Conservation (phyloP, 1,139 yeast species). For the Scheffersomyces lignicola region DNA sequence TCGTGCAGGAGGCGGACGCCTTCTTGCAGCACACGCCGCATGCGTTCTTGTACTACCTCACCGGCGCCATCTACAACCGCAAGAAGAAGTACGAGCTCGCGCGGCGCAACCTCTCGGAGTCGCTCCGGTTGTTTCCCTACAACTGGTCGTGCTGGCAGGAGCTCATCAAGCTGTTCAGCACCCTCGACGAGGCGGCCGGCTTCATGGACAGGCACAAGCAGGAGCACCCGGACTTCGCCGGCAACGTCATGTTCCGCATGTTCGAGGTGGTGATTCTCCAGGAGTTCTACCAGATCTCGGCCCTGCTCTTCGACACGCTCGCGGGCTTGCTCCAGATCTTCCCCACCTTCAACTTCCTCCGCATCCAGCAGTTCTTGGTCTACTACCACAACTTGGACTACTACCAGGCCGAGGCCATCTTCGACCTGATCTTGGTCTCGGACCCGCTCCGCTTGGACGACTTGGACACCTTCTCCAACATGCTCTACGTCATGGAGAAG, state of each 20-base stretch:
- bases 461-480: slow-evolving; percentile 87
- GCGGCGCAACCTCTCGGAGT: slow-evolving; percentile 54
- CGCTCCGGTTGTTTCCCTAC: slow-evolving; percentile 67
- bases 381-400: slow-evolving; percentile 83
- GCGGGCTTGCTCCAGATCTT: slow-evolving; percentile 50
- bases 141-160: slow-evolving; percentile 97
- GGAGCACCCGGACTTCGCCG: slow-evolving; percentile 19
- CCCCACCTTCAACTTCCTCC: slow-evolving; percentile 73
- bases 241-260: slow-evolving; percentile 58
- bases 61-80: slow-evolving; percentile 63
- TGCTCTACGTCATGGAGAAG: slow-evolving; percentile 91
- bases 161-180: slow-evolving; percentile 60
- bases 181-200: slow-evolving; percentile 60
- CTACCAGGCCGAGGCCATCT: slow-evolving; percentile 71
- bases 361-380: slow-evolving; percentile 77
- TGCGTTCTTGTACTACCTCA: slow-evolving; percentile 68
- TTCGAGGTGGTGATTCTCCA: slow-evolving; percentile 73
- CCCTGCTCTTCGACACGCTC: slow-evolving; percentile 49
- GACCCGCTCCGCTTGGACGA: slow-evolving; percentile 92
- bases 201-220: slow-evolving; percentile 42
- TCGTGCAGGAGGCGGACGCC: slow-evolving; percentile 42
- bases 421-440: slow-evolving; percentile 68
- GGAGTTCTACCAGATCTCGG: slow-evolving; percentile 74
- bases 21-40: slow-evolving; percentile 33
- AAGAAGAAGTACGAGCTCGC: slow-evolving; percentile 65